Evolutionary conservation across 352 stramenopile species (phyloP), one percentile per base, ranked within the genome.

Genomic region (Phytophthora crassamura): DNA sequence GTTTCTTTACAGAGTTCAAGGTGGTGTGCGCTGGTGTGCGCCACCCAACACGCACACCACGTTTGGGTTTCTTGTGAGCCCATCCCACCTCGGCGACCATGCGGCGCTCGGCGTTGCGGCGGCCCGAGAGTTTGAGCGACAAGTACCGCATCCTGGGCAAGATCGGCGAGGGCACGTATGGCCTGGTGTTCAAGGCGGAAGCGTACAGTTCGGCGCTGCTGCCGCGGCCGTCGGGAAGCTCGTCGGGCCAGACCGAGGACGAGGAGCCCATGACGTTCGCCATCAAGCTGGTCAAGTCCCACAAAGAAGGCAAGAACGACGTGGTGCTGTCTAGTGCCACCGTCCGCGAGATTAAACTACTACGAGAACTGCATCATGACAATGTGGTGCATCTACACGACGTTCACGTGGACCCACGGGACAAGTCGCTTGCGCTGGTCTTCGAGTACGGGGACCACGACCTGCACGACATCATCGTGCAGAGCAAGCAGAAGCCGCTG

Each of bases 381-480:
- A 96, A 97, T 63, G 84, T 97, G 18, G 75, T 97, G 6, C 87
- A 93, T 25, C 51, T 96, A 49, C 82, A 94, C 43, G 89, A 97
- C 46, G 87, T 97, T 35, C 84, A 94, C 41, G 78, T 96, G 61
- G 88, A 97, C 62, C 86, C 89, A 32, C 75, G 78, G 35, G 88
- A 93, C 15, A 95, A 94, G 59, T 85, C 79, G 22, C 69, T 96
- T 32, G 89, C 88, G 36, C 78, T 97, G 9, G 88, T 97, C 48
- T 97, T 95, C 50, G 89, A 97, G 68, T 96, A 96, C 64, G 89
- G 85, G 1, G 88, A 97, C 69, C 89, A 97, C 67, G 89, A 97
- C 38, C 64, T 97, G 49, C 84, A 94, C 67, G 88, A 97, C 54
- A 95, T 97, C 43, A 93, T 97, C 55, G 72, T 91, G 22, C 86